Evolutionary conservation across 208 protist genomes (phyloP), one percentile per base, ranked within the genome.

Genomic region (Cochliopodium minus): DNA sequence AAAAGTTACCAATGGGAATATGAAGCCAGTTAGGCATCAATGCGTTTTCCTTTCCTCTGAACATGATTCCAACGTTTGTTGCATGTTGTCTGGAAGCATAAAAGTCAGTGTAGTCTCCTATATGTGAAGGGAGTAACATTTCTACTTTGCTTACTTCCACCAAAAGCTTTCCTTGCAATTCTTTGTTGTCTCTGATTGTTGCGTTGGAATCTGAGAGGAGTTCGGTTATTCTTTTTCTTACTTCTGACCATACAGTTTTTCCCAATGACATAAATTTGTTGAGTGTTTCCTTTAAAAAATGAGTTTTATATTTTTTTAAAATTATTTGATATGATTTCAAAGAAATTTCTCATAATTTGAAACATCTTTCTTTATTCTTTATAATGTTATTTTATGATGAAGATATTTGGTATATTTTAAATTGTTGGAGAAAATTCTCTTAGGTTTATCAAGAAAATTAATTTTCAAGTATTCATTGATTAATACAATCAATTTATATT

Each of bases 81-180:
- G 86, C 86, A 56, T 91, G 86, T 22, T 85, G 72, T 13, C 61
- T 61, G 1, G 72, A 83, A 10, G 79, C 70, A 69, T 90, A 91
- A 38, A 91, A 91, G 67, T 91, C 86, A 28, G 85, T 91, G 71
- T 91, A 91, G 66, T 91, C 85, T 33, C 83, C 81, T 39, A 91
- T 85, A 10, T 50, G 25, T 9, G 64, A 66, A 6, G 85, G 85
- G 40, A 91, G 34, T 9, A 73, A 68, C 82, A 88, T 84, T 1
- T 35, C 62, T 5, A 68, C 72, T 4, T 55, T 20, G 25, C n/a
- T 17, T n/a, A 62, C 54, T 5, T 29, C 51, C 6, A 78, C 22
- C 7, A 81, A 45, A 2, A 61, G 72, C 4, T 26, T 34, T 9
- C 7, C 38, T 1, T 57, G 59, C 11, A 86, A 51, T 38, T 51